Base-by-base conservation (phyloP, 2,329 filamentous ascomycete genomes). In the Fusarium anguioides region DNA sequence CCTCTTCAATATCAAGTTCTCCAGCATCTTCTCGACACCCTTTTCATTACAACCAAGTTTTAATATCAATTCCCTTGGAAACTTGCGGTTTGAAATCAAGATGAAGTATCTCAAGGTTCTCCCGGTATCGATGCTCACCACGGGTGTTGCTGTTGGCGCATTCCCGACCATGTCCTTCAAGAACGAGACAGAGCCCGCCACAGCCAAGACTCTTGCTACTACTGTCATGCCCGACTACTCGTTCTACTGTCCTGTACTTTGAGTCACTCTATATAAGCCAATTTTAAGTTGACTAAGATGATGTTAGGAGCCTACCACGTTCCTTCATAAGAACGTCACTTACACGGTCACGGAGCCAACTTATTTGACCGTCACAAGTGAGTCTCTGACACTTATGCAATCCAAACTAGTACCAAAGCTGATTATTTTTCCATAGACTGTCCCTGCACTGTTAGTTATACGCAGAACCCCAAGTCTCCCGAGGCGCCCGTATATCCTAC, bases 331-430 rank as follows among this genome's bases (percentile, higher is more conserved):
- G 55, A 79, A 79, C 60, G 74, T 78, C 51, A 83, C 82, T 47
- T 82, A 81, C 72, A 83, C 80, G 26, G 81, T 77, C 60, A 81
- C 78, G 20, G 64, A 74, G 63, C 74, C 77, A 26, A 81, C 79
- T 31, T 81, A 78, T 39, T 50, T 84, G 56, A 83, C 82, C 65
- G 75, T 84, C 66, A 82, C 79, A 51, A 81, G 81, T 82, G 72
- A 72, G 80, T 71, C 33, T 20, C 26, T 26, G 24, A 18, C 12
- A 2, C 14, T 24, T 12, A 5, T 6, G 14, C 10, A 12, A 26
- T 39, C 46, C 24, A 4, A 21, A 10, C 14, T 26, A 11, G 12
- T 6, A 21, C 18, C 17, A 4, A n/a, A 12, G 59, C 74, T 80
- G 61, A 80, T 69, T 20, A 45, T 23, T 9, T 12, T 12, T n/a